Evolutionary conservation across 352 stramenopile species (phyloP).

Genomic region (Globisporangium rhizosaccharum): DNA sequence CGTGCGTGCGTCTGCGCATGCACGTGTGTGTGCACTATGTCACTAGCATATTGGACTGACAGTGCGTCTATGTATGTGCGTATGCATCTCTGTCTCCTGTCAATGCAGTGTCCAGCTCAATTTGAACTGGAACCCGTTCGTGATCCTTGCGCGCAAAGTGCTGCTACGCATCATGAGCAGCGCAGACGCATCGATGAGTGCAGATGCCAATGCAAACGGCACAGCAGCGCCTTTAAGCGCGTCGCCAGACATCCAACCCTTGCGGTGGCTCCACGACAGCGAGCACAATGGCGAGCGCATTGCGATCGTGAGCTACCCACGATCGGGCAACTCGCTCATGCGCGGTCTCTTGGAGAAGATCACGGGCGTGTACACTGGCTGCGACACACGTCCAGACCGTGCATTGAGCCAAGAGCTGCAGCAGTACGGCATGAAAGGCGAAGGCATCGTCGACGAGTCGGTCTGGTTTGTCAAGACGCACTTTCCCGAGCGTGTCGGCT

Average conservation of each 20-base stretch:
- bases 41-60: not conserved
- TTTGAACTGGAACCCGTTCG: slow-evolving; percentile 61
- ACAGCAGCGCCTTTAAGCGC: not conserved
- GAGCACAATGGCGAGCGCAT: slow-evolving; percentile 70
- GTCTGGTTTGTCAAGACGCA: slow-evolving; percentile 99
- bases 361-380: slow-evolving; percentile 95
- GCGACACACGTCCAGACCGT: slow-evolving; percentile 94
- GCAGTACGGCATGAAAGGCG: slow-evolving; percentile 87
- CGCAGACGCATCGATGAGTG: slow-evolving; percentile 2
- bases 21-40: not conserved
- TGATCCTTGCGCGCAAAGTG: slow-evolving; percentile 37
- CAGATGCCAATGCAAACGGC: slow-evolving; percentile 3
- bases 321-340: slow-evolving; percentile 97
- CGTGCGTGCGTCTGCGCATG: slow-evolving; percentile 12
- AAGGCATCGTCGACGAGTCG: slow-evolving; percentile 92
- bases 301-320: slow-evolving; percentile 95
- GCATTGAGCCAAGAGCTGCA: slow-evolving; percentile 88
- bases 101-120: slow-evolving; percentile 43
- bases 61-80: not conserved
- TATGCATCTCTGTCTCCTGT: not conserved
- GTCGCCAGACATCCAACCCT: not conserved
- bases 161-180: slow-evolving; percentile 22
- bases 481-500: slow-evolving; percentile 95
- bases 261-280: slow-evolving; percentile 65
- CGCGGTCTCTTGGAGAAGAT: slow-evolving; percentile 93